These are phyloP conservation scores for Mucor circinelloides DNA, from an alignment of 371 early-diverging fungal species.

Conservation along the genomic window DNA sequence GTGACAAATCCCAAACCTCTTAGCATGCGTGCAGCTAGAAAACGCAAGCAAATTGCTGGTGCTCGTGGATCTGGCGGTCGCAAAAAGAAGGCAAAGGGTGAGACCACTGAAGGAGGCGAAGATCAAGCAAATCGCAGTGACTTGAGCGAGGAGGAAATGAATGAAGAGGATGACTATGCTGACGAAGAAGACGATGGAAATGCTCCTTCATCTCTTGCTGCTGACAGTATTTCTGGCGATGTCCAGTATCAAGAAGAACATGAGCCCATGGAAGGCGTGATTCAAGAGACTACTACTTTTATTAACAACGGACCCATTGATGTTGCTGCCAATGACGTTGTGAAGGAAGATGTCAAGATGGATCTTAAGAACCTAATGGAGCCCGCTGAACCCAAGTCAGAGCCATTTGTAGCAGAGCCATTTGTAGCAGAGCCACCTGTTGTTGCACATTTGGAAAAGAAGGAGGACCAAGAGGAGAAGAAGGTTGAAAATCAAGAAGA, in stretches of 20 bases:
- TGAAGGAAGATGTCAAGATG: neutral
- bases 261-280: neutral
- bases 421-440: neutral
- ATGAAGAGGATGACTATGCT: slow-evolving; percentile 1
- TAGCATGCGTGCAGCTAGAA: slow-evolving; percentile 37
- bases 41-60: slow-evolving; percentile 26
- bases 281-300: neutral
- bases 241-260: neutral
- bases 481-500: neutral
- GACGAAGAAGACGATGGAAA: slow-evolving; percentile 17
- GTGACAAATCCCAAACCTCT: slow-evolving; percentile 59
- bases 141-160: slow-evolving; percentile 9
- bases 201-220: slow-evolving; percentile 2
- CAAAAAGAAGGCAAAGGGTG: slow-evolving; percentile 4
- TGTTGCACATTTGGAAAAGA: slow-evolving; percentile 2
- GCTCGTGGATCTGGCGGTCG: neutral
- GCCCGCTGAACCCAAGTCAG: neutral
- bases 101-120: neutral
- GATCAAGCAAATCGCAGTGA: slow-evolving; percentile 3
- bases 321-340: neutral
- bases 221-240: slow-evolving; percentile 1
- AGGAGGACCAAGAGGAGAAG: neutral
- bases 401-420: no score
- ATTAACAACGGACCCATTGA: neutral
- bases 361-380: neutral